Evolutionary conservation across 2,329 filamentous ascomycete genomes (phyloP).

Genomic region (Scleromitrula shiraiana): DNA sequence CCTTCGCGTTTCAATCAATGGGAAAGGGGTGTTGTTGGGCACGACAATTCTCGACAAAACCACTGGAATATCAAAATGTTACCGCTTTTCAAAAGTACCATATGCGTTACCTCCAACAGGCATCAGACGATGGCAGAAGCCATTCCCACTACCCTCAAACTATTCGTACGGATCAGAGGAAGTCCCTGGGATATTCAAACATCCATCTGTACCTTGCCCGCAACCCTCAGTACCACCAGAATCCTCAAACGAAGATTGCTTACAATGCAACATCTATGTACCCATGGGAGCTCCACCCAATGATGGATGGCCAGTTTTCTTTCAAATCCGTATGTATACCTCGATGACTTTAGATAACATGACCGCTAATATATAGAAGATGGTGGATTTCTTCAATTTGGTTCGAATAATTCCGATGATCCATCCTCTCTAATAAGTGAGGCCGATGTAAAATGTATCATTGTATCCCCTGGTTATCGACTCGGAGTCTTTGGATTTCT

Average conservation of each 20-base stretch:
- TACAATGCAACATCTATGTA: constrained; percentile 6
- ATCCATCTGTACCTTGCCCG: not conserved
- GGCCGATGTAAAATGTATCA: constrained; percentile 49
- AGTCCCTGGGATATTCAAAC: not conserved
- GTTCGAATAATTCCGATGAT: constrained; percentile 25
- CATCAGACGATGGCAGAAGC: constrained; percentile 1
- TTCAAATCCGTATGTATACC: constrained; percentile 3
- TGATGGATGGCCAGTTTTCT: constrained; percentile 6
- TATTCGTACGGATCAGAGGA: not conserved
- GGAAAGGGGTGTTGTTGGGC: not conserved
- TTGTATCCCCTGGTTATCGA: constrained; percentile 50
- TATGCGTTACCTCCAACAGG: constrained; percentile 9
- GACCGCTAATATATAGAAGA: constrained; percentile 29
- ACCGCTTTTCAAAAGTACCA: constrained; percentile 35
- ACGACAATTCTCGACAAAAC: not conserved
- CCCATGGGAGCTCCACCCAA: not conserved
- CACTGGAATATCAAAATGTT: constrained; percentile 3
- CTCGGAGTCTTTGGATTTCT: constrained; percentile 35
- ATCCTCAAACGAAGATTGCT: constrained; percentile 5
- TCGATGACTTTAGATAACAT: no score
- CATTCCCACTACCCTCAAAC: not conserved
- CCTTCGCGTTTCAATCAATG: not conserved
- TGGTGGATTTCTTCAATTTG: constrained; percentile 36
- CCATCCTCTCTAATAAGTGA: constrained; percentile 55
- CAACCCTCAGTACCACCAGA: not conserved